Percentiles rank a stretch among this genome's conserved stretches.
These are phyloP conservation scores for Aspergillus sp. DNA, from an alignment of 2,329 filamentous ascomycete genomes.

Conservation along the genomic window DNA sequence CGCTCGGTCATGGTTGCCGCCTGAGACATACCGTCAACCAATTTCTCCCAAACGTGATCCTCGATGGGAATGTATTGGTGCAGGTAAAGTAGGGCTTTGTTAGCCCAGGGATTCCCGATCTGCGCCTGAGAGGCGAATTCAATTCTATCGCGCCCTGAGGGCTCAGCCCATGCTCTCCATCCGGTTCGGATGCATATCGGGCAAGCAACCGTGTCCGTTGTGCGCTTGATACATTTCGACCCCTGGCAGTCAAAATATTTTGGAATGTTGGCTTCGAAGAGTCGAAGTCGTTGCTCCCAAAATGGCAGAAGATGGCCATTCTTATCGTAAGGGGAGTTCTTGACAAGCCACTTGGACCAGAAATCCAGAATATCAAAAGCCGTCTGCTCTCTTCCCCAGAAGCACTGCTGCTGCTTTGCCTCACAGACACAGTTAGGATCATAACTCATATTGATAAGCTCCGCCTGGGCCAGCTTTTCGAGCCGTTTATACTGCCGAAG, in stretches of 20 bases:
- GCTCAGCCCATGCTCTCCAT: slow-evolving; percentile 14
- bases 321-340: slow-evolving; percentile 10
- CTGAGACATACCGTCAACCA: background rate
- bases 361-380: slow-evolving; percentile 10
- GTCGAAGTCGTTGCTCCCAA: slow-evolving; percentile 12
- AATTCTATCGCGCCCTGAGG: slow-evolving; percentile 1
- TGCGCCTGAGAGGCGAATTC: slow-evolving; percentile 8
- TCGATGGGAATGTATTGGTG: slow-evolving; percentile 4
- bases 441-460: slow-evolving; percentile 12
- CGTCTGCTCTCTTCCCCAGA: slow-evolving; percentile 4
- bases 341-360: slow-evolving; percentile 15
- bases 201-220: slow-evolving; percentile 2
- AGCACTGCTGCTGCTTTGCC: slow-evolving; percentile 10
- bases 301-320: slow-evolving; percentile 11
- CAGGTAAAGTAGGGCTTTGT: slow-evolving; percentile 5
- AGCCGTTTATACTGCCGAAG: slow-evolving; percentile 13
- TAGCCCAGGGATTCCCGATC: slow-evolving; percentile 4
- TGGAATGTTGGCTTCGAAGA: background rate
- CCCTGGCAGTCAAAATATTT: slow-evolving; percentile 7
- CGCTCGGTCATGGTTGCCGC: background rate
- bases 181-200: slow-evolving; percentile 15
- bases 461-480: slow-evolving; percentile 12
- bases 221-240: background rate
- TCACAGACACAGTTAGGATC: slow-evolving; percentile 7
- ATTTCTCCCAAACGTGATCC: background rate